phyloP scores from a whole-genome alignment of 345 rosid species.

The Eucalyptus lansdowneana region DNA sequence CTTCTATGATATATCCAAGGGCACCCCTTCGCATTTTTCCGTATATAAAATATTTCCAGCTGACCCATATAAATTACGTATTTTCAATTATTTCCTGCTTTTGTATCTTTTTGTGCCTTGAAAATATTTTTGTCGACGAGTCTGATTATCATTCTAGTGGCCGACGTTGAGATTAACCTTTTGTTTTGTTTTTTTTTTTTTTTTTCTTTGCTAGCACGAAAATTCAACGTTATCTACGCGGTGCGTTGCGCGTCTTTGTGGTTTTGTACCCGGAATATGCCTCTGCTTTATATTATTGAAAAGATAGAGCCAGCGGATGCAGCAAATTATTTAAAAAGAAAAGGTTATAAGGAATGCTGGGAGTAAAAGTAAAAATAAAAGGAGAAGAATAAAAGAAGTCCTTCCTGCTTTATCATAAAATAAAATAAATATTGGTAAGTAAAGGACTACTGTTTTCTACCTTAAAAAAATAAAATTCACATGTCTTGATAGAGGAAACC shows the following conservation, averaged over 20 bases:
- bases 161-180: neutral
- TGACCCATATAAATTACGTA: neutral
- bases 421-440: neutral
- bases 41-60: neutral
- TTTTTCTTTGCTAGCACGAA: neutral
- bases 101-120: neutral
- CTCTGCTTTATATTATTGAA: neutral
- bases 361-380: neutral
- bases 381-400: neutral
- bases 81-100: neutral
- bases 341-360: neutral
- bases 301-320: neutral
- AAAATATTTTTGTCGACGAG: neutral
- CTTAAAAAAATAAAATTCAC: neutral
- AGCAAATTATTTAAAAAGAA: neutral
- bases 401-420: neutral
- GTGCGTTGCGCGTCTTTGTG: neutral
- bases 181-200: neutral
- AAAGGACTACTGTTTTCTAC: neutral
- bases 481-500: neutral
- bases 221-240: neutral
- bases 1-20: neutral
- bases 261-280: neutral
- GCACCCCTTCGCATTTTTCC: neutral
- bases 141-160: neutral